A percentile compares a stretch with the other conserved stretches of the same genome.
phyloP scores from a whole-genome alignment of 139 green algal species.

The Trebouxia sp. region DNA sequence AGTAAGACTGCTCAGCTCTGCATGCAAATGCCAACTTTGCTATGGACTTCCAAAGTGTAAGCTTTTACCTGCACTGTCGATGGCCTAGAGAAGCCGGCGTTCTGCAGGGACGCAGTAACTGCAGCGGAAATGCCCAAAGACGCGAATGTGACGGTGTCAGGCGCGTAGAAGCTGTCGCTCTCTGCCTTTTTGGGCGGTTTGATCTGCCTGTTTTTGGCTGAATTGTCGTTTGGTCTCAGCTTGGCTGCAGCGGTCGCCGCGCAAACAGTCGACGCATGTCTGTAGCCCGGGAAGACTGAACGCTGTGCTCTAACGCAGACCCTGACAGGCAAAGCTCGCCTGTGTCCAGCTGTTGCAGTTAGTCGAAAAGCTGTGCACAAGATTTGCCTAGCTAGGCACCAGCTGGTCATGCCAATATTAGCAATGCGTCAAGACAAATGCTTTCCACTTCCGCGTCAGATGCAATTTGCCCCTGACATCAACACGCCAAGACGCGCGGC shows the following conservation, averaged over 20 bases:
- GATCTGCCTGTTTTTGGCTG: not conserved
- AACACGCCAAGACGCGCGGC: no score
- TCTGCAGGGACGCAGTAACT: conserved; percentile 44
- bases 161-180: conserved; percentile 56
- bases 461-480: no score
- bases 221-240: not conserved
- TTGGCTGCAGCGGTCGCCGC: not conserved
- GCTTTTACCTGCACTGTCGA: conserved; percentile 65
- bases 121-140: conserved; percentile 43
- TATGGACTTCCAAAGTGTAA: no score
- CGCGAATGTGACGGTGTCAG: conserved; percentile 37
- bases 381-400: not conserved
- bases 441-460: no score
- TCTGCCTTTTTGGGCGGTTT: not conserved
- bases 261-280: not conserved
- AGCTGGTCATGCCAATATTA: not conserved
- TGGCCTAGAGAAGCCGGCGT: conserved; percentile 47
- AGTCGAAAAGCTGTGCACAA: not conserved
- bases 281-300: no score
- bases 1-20: no score
- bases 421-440: no score
- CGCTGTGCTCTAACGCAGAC: not conserved
- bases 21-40: no score
- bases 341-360: no score
- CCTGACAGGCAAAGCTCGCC: no score